phyloP scores from a whole-genome alignment of 1,284 basidiomycete species.

The Xerocomus minutiporus region DNA sequence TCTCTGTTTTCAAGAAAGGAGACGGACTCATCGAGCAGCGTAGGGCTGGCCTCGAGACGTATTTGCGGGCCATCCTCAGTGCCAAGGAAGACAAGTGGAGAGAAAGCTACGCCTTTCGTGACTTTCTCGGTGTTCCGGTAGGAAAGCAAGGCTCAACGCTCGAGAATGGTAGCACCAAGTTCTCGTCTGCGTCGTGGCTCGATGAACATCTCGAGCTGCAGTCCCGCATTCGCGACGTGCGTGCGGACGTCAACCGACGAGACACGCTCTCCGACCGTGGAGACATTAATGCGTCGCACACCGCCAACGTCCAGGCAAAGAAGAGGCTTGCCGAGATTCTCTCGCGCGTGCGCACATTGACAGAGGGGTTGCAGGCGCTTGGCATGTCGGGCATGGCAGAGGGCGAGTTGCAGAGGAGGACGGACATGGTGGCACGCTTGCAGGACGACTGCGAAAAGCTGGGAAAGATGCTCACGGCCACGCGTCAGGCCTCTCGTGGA shows the following conservation, averaged over 20 bases:
- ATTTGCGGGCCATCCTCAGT: constrained; percentile 80
- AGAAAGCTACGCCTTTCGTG: constrained; percentile 71
- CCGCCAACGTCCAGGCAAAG: constrained; percentile 79
- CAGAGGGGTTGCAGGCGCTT: constrained; percentile 62
- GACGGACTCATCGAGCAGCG: constrained; percentile 67
- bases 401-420: constrained; percentile 78
- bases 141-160: constrained; percentile 44
- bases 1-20: constrained; percentile 52
- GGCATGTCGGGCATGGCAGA: constrained; percentile 70
- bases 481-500: constrained; percentile 50
- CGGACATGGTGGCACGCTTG: constrained; percentile 77
- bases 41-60: constrained; percentile 72
- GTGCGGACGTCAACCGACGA: constrained; percentile 80
- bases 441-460: constrained; percentile 85
- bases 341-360: constrained; percentile 65
- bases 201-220: constrained; percentile 78
- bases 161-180: constrained; percentile 38
- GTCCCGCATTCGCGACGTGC: constrained; percentile 70
- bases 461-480: constrained; percentile 70
- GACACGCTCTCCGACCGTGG: constrained; percentile 76
- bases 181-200: constrained; percentile 77
- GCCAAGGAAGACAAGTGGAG: constrained; percentile 82
- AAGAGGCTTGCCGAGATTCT: constrained; percentile 74
- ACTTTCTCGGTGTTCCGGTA: constrained; percentile 81
- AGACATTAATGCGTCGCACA: constrained; percentile 73